Percentiles rank a stretch among this genome's conserved stretches.
Conservation (phyloP, 768 basidiomycete genomes). For the Lactarius hatsudake region DNA sequence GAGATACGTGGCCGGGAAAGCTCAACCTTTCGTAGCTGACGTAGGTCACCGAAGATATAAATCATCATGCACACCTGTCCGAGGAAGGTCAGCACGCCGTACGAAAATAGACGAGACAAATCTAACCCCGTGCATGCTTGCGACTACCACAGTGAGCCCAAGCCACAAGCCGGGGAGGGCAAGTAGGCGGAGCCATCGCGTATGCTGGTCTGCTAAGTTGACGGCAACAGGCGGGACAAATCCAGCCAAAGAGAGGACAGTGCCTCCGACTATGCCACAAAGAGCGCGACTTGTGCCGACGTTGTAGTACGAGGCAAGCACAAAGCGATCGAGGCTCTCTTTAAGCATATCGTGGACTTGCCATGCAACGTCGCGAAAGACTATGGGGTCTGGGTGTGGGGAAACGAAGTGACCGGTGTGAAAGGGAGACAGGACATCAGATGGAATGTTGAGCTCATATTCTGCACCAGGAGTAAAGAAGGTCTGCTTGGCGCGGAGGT, state of each 20-base stretch:
- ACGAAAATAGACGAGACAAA: neutral
- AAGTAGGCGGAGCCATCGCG: conserved; percentile 56
- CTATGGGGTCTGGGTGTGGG: conserved; percentile 60
- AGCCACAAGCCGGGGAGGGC: conserved; percentile 71
- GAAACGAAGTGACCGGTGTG: conserved; percentile 46
- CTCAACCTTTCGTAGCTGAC: conserved; percentile 76
- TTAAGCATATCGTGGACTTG: conserved; percentile 59
- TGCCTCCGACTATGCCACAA: conserved; percentile 67
- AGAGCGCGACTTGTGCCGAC: conserved; percentile 68
- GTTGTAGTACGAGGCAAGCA: conserved; percentile 63
- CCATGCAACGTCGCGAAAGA: conserved; percentile 58
- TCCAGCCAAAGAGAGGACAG: conserved; percentile 46
- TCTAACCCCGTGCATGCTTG: conserved; percentile 64
- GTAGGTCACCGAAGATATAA: conserved; percentile 75
- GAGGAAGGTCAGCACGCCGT: neutral
- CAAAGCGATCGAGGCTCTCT: conserved; percentile 63
- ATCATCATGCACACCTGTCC: conserved; percentile 61
- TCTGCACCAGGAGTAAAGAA: conserved; percentile 71
- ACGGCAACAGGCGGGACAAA: conserved; percentile 37
- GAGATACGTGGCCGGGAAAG: conserved; percentile 68
- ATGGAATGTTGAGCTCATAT: conserved; percentile 71
- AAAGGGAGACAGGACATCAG: conserved; percentile 54
- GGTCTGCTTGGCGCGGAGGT: conserved; percentile 74
- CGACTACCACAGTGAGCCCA: conserved; percentile 58
- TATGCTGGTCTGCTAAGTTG: conserved; percentile 45